A percentile compares a stretch with the other conserved stretches of the same genome.
Conservation (phyloP, 306 rosid species). For the Myrica gale region DNA sequence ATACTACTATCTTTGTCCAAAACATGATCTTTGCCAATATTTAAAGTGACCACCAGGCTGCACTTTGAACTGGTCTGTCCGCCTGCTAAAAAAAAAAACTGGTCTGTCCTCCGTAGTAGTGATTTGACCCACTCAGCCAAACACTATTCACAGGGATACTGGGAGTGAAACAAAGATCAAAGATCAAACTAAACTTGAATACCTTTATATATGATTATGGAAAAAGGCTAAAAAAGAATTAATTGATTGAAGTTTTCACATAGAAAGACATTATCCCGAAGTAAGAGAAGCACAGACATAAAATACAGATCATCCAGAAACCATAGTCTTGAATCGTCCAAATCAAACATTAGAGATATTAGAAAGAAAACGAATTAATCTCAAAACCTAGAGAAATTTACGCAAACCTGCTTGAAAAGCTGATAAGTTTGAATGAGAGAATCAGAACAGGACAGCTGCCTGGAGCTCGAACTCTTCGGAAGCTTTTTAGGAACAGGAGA, state of each 20-base stretch:
- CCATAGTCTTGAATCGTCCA: neutral
- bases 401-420: slow-evolving; percentile 61
- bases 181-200: neutral
- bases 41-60: neutral
- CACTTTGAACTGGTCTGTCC: neutral
- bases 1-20: neutral
- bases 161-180: neutral
- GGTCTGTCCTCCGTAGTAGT: neutral
- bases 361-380: neutral
- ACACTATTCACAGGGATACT: neutral
- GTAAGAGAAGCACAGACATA: too few relatives aligned
- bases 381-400: neutral
- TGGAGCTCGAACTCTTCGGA: slow-evolving; percentile 82
- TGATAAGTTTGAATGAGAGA: slow-evolving; percentile 85
- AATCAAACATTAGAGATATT: neutral
- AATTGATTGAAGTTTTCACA: neutral
- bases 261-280: neutral
- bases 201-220: too few relatives aligned
- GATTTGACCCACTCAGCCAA: neutral
- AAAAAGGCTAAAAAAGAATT: too few relatives aligned
- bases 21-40: neutral
- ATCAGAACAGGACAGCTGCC: slow-evolving; percentile 74
- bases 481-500: slow-evolving; percentile 53
- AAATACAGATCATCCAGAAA: neutral
- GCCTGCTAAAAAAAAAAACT: neutral